Conservation (phyloP, 2,329 filamentous ascomycete species). For the Calycina herbarum region DNA sequence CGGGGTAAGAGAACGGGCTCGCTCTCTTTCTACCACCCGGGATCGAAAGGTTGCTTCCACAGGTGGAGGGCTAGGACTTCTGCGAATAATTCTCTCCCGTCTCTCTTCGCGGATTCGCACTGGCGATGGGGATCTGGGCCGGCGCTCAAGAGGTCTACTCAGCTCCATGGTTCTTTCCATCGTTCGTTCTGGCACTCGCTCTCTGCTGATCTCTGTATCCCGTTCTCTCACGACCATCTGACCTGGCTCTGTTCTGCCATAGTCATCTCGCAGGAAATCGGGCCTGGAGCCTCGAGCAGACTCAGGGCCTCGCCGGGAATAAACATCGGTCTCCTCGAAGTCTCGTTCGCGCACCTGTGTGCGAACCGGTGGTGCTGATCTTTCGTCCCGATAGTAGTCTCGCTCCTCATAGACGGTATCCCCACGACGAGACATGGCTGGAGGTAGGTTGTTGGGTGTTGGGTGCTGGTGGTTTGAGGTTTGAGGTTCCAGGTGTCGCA, state of each 20-base stretch:
- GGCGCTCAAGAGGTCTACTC: constrained; percentile 19
- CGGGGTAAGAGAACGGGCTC: constrained; percentile 29
- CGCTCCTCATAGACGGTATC: constrained; percentile 30
- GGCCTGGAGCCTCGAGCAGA: constrained; percentile 31
- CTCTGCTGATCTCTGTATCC: constrained; percentile 32
- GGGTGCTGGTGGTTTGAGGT: neutral
- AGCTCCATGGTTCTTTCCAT: neutral
- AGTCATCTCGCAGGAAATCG: constrained; percentile 37
- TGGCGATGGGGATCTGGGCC: constrained; percentile 32
- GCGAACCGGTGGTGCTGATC: constrained; percentile 25
- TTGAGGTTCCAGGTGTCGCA: neutral
- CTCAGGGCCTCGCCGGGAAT: constrained; percentile 26
- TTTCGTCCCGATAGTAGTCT: constrained; percentile 31
- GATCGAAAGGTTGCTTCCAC: constrained; percentile 23
- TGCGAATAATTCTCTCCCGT: constrained; percentile 29
- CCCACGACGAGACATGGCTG: constrained; percentile 27
- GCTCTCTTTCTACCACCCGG: constrained; percentile 31
- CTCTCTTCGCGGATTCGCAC: constrained; percentile 28
- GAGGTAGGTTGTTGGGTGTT: neutral
- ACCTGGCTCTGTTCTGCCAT: constrained; percentile 28
- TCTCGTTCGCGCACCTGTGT: constrained; percentile 32
- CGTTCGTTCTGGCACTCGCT: constrained; percentile 19
- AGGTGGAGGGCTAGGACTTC: constrained; percentile 27
- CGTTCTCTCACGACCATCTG: constrained; percentile 36
- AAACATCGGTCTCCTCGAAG: constrained; percentile 34